These are phyloP conservation scores for Penicilliopsis zonata DNA, from an alignment of 495 filamentous ascomycete genomes.

Conservation along the genomic window DNA sequence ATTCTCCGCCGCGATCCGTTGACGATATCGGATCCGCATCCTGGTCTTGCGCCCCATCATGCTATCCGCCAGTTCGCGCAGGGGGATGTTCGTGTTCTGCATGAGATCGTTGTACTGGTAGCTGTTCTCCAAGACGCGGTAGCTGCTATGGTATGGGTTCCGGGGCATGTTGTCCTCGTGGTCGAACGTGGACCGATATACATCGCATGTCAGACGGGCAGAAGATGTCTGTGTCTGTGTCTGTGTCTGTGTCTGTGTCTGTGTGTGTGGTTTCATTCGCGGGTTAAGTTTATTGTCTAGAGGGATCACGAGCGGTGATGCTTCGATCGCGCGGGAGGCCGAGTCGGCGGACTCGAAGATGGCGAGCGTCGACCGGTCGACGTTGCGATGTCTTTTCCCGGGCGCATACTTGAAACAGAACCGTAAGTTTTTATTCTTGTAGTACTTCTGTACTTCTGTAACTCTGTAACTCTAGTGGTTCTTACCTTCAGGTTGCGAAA, in stretches of 20 bases:
- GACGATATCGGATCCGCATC: slow-evolving; percentile 5
- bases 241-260: not conserved
- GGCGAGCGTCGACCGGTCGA: slow-evolving; percentile 12
- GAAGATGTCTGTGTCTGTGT: slow-evolving; percentile 2
- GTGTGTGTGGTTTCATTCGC: not conserved
- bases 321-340: slow-evolving; percentile 18
- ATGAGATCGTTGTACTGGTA: slow-evolving; percentile 16
- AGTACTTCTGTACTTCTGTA: no score
- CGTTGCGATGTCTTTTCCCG: slow-evolving; percentile 5
- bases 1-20: slow-evolving; percentile 6
- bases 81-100: slow-evolving; percentile 10
- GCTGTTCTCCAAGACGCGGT: slow-evolving; percentile 7
- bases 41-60: slow-evolving; percentile 12
- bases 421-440: no score
- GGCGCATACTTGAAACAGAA: slow-evolving; percentile 8
- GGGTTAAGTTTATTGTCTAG: slow-evolving; percentile 1
- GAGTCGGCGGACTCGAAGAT: slow-evolving; percentile 25
- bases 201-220: slow-evolving; percentile 11
- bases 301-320: slow-evolving; percentile 20
- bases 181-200: slow-evolving; percentile 15
- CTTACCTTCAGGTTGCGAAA: slow-evolving; percentile 61
- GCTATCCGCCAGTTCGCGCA: slow-evolving; percentile 19
- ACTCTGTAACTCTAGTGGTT: no score
- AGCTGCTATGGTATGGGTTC: slow-evolving; percentile 19
- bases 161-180: slow-evolving; percentile 13